These are phyloP conservation scores for Inonotus obliquus DNA, from an alignment of 1,284 basidiomycete species.

Conservation along the genomic window DNA sequence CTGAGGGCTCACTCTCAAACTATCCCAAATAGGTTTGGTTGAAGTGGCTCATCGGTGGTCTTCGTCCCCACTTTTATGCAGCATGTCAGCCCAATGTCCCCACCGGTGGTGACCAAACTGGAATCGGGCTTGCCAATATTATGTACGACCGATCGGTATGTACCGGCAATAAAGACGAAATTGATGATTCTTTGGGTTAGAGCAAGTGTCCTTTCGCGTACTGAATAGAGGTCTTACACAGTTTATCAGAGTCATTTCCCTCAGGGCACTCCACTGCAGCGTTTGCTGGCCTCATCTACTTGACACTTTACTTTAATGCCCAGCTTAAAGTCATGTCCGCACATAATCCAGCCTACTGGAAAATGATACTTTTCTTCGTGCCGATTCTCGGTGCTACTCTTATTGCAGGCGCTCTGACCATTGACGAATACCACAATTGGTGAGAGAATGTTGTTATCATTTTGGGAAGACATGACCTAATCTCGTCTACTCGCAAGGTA, in stretches of 20 bases:
- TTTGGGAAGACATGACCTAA: not conserved
- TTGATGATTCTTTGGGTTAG: constrained; percentile 42
- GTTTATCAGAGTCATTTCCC: constrained; percentile 38
- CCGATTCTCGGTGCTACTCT: constrained; percentile 53
- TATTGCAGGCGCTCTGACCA: constrained; percentile 51
- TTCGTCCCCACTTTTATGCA: constrained; percentile 45
- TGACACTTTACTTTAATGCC: constrained; percentile 53
- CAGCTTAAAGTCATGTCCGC: constrained; percentile 55
- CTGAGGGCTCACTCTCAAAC: constrained; percentile 16
- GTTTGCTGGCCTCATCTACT: constrained; percentile 47
- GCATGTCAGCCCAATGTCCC: constrained; percentile 46
- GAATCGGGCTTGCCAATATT: constrained; percentile 40
- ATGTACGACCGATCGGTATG: constrained; percentile 49
- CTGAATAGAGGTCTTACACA: not conserved
- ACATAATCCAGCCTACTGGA: constrained; percentile 53
- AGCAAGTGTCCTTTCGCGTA: not conserved
- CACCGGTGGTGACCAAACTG: constrained; percentile 29
- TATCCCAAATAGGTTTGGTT: constrained; percentile 44
- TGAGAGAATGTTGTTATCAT: not conserved
- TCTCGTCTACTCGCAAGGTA: constrained; percentile 26
- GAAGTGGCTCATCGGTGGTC: constrained; percentile 49
- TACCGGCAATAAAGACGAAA: constrained; percentile 46
- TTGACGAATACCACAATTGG: constrained; percentile 54
- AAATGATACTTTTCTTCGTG: constrained; percentile 52
- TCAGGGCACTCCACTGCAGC: constrained; percentile 45